phyloP scores from a whole-genome alignment of 106 monocot genomes.

The Ottelia alismoides region DNA sequence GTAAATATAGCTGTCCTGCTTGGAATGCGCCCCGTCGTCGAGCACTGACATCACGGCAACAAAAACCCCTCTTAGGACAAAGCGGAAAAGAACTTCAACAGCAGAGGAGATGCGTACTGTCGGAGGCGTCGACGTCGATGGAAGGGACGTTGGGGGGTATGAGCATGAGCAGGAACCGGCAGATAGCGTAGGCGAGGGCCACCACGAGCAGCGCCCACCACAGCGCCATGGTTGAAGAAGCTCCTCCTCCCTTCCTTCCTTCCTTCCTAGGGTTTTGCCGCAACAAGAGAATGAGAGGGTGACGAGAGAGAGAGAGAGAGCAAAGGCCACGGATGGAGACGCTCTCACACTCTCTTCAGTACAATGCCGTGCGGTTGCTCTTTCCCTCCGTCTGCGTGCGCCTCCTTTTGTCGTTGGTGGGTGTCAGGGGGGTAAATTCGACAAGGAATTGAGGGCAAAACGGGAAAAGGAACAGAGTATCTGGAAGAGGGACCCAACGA shows the following conservation, averaged over 20 bases:
- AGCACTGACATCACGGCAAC: slow-evolving; percentile 3
- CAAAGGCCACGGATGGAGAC: no score
- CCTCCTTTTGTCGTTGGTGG: no score
- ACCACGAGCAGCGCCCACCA: slow-evolving; percentile 89
- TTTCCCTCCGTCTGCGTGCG: no score
- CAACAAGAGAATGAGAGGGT: not conserved
- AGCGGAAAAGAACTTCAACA: not conserved
- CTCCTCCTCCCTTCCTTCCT: no score
- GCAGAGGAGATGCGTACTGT: slow-evolving; percentile 35
- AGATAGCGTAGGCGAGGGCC: slow-evolving; percentile 50
- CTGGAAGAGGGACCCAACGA: no score
- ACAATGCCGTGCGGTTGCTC: no score
- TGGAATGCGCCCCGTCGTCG: slow-evolving; percentile 62
- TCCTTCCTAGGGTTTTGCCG: slow-evolving; percentile 2
- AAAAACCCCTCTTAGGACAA: not conserved
- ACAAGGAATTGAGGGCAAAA: no score
- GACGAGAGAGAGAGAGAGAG: not conserved
- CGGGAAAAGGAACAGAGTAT: no score
- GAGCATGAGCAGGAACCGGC: slow-evolving; percentile 81
- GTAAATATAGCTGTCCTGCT: slow-evolving; percentile 96
- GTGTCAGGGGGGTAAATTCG: no score
- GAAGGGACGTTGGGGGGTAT: slow-evolving; percentile 94
- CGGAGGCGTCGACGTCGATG: slow-evolving; percentile 96
- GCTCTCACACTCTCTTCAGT: no score
- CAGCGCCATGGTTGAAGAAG: slow-evolving; percentile 52